A percentile compares a stretch with the other conserved stretches of the same genome.
Evolutionary conservation across 108 stramenopile species (phyloP).

Genomic region (Cyclotella kingstonii): DNA sequence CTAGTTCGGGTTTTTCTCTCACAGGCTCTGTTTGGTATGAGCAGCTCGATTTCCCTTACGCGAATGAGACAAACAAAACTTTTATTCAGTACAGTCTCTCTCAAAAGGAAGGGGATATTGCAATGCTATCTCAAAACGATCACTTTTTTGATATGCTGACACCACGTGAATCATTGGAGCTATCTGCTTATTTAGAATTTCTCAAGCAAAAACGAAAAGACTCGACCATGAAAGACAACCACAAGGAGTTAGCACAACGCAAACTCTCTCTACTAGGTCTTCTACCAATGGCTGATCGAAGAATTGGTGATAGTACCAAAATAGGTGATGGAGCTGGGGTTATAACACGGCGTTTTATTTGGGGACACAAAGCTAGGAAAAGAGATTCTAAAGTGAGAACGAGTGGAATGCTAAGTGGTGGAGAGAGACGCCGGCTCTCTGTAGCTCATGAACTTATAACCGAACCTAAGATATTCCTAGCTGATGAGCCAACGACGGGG

Average conservation of each 20-base stretch:
- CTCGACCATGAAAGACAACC: slow-evolving; percentile 12
- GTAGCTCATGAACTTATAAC: slow-evolving; percentile 77
- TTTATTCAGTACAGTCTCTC: slow-evolving; percentile 17
- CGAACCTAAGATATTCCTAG: slow-evolving; percentile 63
- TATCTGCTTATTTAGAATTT: slow-evolving; percentile 72
- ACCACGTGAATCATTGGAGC: slow-evolving; percentile 69
- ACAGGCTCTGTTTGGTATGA: slow-evolving; percentile 47
- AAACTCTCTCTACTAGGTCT: slow-evolving; percentile 64
- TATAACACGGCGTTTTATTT: neutral
- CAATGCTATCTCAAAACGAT: slow-evolving; percentile 79
- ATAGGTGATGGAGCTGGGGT: slow-evolving; percentile 29
- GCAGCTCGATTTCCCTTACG: slow-evolving; percentile 2
- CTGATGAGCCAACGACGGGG: slow-evolving; percentile 85
- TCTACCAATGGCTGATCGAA: slow-evolving; percentile 45
- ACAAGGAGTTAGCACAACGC: slow-evolving; percentile 38
- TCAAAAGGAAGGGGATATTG: slow-evolving; percentile 63
- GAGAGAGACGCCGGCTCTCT: slow-evolving; percentile 77
- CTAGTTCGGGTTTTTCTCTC: slow-evolving; percentile 14
- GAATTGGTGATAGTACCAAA: slow-evolving; percentile 57
- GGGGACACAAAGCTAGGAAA: slow-evolving; percentile 5
- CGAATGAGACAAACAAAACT: neutral
- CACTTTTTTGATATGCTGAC: slow-evolving; percentile 82
- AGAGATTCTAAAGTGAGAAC: slow-evolving; percentile 11
- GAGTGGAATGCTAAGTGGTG: slow-evolving; percentile 61
- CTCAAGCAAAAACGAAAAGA: slow-evolving; percentile 23